Percentiles rank a stretch among this genome's conserved stretches.
Conservation (phyloP, 2,329 filamentous ascomycete genomes). For the Xylaria sp. region DNA sequence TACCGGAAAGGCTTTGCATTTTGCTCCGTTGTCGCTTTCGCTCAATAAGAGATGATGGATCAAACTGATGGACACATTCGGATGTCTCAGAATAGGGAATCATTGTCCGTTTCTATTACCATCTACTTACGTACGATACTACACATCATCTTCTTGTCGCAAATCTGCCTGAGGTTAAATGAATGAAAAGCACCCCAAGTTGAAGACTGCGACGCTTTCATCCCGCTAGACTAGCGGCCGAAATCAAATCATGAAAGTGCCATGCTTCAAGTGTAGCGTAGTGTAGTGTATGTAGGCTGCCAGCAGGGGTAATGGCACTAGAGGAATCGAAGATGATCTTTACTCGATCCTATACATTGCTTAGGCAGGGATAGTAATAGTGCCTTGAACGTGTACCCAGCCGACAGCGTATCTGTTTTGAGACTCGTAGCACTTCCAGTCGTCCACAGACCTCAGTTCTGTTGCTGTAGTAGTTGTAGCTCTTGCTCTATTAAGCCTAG, state of each 20-base stretch:
- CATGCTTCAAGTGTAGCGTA: not conserved
- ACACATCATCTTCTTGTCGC: not conserved
- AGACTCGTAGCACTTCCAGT: no score
- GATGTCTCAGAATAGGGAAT: not conserved
- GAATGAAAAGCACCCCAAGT: not conserved
- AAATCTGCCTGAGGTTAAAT: not conserved
- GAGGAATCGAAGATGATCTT: not conserved
- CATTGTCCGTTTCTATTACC: not conserved
- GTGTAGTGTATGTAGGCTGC: not conserved
- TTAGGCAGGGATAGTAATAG: not conserved
- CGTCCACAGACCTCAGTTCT: not conserved
- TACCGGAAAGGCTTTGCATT: no score
- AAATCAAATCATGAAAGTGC: not conserved
- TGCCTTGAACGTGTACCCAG: not conserved
- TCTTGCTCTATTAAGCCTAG: no score
- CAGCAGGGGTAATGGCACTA: not conserved
- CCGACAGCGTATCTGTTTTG: not conserved
- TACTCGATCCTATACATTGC: not conserved
- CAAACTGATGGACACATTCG: not conserved
- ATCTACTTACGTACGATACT: not conserved
- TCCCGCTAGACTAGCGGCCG: not conserved
- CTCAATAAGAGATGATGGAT: not conserved
- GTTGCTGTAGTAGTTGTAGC: no score
- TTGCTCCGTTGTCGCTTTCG: not conserved
- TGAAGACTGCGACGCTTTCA: slow-evolving; percentile 1